Conservation (phyloP, 176 grass and related monocot genomes). For the Musa troglodytarum region DNA sequence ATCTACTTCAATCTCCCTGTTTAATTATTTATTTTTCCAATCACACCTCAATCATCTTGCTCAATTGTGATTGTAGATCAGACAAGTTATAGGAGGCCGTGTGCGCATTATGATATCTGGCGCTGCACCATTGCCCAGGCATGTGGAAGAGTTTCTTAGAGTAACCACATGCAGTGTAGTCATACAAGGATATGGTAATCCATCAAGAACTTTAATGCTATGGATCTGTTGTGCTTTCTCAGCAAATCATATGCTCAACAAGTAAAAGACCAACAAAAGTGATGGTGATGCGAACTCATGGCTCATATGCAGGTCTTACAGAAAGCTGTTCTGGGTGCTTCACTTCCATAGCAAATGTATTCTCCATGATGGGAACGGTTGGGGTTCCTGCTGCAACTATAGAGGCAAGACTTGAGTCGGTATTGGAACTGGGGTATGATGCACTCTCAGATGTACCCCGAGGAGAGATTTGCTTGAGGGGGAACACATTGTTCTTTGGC, state of each 20-base stretch:
- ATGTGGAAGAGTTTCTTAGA: slow-evolving; percentile 86
- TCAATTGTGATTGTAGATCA: slow-evolving; percentile 35
- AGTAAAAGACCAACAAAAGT: not conserved
- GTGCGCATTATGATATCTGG: slow-evolving; percentile 78
- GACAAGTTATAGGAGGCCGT: slow-evolving; percentile 64
- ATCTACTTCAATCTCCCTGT: not conserved
- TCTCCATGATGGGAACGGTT: slow-evolving; percentile 79
- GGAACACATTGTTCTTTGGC: slow-evolving; percentile 71
- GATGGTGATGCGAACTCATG: not conserved
- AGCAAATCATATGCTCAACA: too few species aligned
- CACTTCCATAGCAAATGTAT: slow-evolving; percentile 68
- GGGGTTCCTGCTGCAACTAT: slow-evolving; percentile 70
- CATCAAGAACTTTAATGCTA: not conserved
- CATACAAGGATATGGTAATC: slow-evolving; percentile 92
- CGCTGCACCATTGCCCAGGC: slow-evolving; percentile 70
- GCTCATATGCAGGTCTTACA: slow-evolving; percentile 61
- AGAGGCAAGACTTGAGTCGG: slow-evolving; percentile 57
- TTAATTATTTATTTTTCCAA: not conserved
- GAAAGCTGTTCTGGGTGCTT: slow-evolving; percentile 86
- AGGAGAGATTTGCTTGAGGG: slow-evolving; percentile 95
- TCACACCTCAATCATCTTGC: not conserved
- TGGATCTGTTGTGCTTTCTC: not conserved
- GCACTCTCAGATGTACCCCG: slow-evolving; percentile 46
- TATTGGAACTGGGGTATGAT: slow-evolving; percentile 82
- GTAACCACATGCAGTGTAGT: slow-evolving; percentile 62